These are phyloP conservation scores for Pythium periplocum DNA, from an alignment of 352 stramenopile genomes.

Conservation along the genomic window DNA sequence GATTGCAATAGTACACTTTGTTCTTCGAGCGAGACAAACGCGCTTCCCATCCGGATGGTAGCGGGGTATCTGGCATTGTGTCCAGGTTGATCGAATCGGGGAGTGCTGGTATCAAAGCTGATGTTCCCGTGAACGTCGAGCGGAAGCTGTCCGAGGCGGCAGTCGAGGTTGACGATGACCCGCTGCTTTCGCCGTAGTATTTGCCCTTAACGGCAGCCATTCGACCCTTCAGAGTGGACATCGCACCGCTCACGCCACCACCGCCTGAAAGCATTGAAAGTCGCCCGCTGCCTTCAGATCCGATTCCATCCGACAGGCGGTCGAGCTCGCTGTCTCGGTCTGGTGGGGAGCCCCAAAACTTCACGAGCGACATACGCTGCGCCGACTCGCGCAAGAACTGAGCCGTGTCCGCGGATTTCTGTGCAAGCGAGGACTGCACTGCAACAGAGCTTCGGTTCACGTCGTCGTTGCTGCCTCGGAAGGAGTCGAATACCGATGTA, in stretches of 20 bases:
- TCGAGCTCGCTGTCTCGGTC: too few relatives aligned
- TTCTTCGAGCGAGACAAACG: constrained; percentile 79
- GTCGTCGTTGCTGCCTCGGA: constrained; percentile 9
- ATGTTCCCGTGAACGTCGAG: too few relatives aligned
- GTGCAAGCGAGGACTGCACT: constrained; percentile 46
- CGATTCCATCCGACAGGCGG: too few relatives aligned
- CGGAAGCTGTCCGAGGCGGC: too few relatives aligned
- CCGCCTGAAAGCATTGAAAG: constrained; percentile 60
- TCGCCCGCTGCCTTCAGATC: constrained; percentile 30
- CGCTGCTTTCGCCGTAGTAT: constrained; percentile 50
- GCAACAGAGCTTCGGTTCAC: constrained; percentile 30
- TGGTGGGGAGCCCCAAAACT: constrained; percentile 40
- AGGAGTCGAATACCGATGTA: neutral
- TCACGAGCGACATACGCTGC: constrained; percentile 52
- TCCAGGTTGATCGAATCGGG: constrained; percentile 68
- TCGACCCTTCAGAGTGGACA: constrained; percentile 68
- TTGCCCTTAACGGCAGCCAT: constrained; percentile 77
- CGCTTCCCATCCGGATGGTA: constrained; percentile 76
- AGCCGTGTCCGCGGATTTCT: constrained; percentile 71
- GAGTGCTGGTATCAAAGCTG: constrained; percentile 6
- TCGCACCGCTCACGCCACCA: constrained; percentile 35
- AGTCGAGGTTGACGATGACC: too few relatives aligned
- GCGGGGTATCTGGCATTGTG: constrained; percentile 37
- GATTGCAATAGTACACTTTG: constrained; percentile 86
- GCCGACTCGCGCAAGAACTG: constrained; percentile 75